phyloP scores from a whole-genome alignment of 2,329 filamentous ascomycete species.

The Alternaria sp. region DNA sequence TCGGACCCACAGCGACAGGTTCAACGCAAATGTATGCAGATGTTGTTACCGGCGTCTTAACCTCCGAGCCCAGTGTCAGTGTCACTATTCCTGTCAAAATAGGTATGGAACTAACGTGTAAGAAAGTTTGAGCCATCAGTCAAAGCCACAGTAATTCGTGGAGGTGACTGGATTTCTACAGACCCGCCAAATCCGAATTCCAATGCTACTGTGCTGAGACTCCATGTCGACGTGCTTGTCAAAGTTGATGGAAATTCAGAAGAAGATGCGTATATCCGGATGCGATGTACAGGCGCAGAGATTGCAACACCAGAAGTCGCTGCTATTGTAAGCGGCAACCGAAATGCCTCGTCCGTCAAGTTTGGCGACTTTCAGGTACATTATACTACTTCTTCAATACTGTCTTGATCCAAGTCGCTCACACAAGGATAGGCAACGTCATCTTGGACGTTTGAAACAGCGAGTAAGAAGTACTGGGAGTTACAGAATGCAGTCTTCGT shows the following conservation, averaged over 20 bases:
- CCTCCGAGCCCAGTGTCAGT: conserved; percentile 1
- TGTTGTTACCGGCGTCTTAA: conserved; percentile 1
- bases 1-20: conserved; percentile 2
- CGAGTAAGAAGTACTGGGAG: conserved; percentile 9
- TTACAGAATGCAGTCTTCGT: conserved; percentile 13
- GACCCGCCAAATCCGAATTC: conserved; percentile 2
- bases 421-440: neutral
- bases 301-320: neutral
- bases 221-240: conserved; percentile 5
- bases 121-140: neutral
- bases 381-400: neutral
- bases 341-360: neutral
- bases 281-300: conserved; percentile 2
- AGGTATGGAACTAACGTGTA: neutral
- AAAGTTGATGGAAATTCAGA: neutral
- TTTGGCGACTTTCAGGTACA: neutral
- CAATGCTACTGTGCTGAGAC: neutral
- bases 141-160: conserved; percentile 6
- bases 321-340: neutral
- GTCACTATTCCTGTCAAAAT: neutral
- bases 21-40: conserved; percentile 4
- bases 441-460: conserved; percentile 5
- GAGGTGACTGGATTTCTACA: conserved; percentile 6
- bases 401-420: neutral
- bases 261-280: conserved; percentile 5